These are phyloP conservation scores for Lophium mytilinum DNA, from an alignment of 495 filamentous ascomycete genomes.

Conservation along the genomic window DNA sequence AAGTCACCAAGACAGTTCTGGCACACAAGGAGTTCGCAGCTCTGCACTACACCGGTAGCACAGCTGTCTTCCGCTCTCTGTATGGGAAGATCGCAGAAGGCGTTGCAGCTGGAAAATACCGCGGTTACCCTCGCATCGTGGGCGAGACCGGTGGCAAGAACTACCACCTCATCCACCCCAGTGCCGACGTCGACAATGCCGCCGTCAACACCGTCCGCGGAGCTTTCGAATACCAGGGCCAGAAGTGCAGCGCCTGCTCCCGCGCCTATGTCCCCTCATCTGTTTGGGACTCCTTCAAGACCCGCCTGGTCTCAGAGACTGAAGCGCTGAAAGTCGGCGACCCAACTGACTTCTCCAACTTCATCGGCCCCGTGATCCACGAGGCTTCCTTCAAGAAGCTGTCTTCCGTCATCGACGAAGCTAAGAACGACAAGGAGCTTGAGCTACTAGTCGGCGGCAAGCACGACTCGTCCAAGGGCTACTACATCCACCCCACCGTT, in stretches of 20 bases:
- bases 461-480: slow-evolving; percentile 53
- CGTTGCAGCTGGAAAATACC: slow-evolving; percentile 33
- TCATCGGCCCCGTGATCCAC: slow-evolving; percentile 40
- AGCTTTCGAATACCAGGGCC: slow-evolving; percentile 40
- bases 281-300: slow-evolving; percentile 31
- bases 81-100: slow-evolving; percentile 34
- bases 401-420: slow-evolving; percentile 46
- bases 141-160: slow-evolving; percentile 41
- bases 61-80: slow-evolving; percentile 33
- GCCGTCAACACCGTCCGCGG: slow-evolving; percentile 37
- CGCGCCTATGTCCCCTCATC: slow-evolving; percentile 34
- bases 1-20: slow-evolving; percentile 34
- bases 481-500: slow-evolving; percentile 61
- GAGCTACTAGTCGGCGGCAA: slow-evolving; percentile 52
- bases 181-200: slow-evolving; percentile 33
- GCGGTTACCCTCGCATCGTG: slow-evolving; percentile 36
- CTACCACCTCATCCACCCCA: slow-evolving; percentile 35
- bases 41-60: slow-evolving; percentile 37
- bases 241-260: slow-evolving; percentile 37
- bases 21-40: slow-evolving; percentile 34
- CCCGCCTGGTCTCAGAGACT: slow-evolving; percentile 28
- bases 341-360: slow-evolving; percentile 32
- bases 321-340: slow-evolving; percentile 33
- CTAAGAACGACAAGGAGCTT: slow-evolving; percentile 54
- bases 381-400: slow-evolving; percentile 35